Base-by-base conservation (phyloP, 192 early-diverging fungal species). In the Coemansia sp. region DNA sequence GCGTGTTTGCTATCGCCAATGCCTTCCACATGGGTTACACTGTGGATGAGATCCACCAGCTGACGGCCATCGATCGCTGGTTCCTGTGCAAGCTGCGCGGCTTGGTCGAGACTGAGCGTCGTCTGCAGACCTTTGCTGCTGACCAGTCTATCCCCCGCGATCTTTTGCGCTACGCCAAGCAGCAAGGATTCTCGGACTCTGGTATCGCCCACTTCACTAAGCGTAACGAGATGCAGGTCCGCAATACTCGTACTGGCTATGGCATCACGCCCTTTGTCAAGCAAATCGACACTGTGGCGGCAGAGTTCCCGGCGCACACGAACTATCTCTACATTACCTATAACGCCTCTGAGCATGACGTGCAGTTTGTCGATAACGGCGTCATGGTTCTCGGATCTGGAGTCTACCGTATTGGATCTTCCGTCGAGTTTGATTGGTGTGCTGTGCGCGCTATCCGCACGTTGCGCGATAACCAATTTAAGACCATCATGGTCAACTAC, bases 381-480 rank as follows among this genome's bases (percentile, higher is more conserved):
- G 86, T 93, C 20, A 98, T 98, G 94, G 97, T 99, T 35, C 84
- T 99, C 20, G 97, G 97, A 30, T 93, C 91, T 7, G 97, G 97
- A 61, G 97, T 99, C 1, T 99, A 99, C 86, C 92, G 97, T 68
- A 99, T 99, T 59, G 97, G 97, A 34, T 91, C 89, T 12, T 96
- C 93, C 65, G 95, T 98, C n/a, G 95, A 99, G 80, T 98, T 98
- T 75, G 95, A 99, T 73, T 98, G 97, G 97, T 99, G 97, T 70
- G 97, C 93, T 29, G 97, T 99, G 38, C 89, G 93, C 40, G 93
- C 94, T 45, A 97, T 99, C 62, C 94, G 96, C 61, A 93, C 95
- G 24, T 87, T 99, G 56, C 93, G 96, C 56, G 87, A 89, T 45
- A 85, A 86, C 68, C 87, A 89, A 22, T 84, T 90, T 84, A 97